Evolutionary conservation across 2,329 filamentous ascomycete species (phyloP), one percentile per base, ranked within the genome.

Genomic region (Hawksworthiomyces lignivorus): DNA sequence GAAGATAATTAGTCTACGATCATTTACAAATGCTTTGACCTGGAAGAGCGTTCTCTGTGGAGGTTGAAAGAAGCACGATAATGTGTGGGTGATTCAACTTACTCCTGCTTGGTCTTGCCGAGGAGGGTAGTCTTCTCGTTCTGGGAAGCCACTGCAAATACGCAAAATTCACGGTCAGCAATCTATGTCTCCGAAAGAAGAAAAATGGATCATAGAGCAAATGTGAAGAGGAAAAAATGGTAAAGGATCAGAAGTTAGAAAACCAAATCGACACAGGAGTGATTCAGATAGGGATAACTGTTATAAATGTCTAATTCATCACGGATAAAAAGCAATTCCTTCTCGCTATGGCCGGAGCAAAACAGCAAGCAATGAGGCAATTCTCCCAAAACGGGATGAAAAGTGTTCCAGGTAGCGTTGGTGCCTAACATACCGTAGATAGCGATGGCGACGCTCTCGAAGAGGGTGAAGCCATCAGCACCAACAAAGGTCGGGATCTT

Each of bases 31-130:
- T n/a, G 12, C 24, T 26, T 26, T 26, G 24, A 26, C 24, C 8
- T 8, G 28, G 35, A 5, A 15, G 6, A n/a, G 17, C 31, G 44
- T 46, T 42, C 42, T 31, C 17, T 19, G 12, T 11, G 7, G 18
- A 9, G 7, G 30, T 18, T 18, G 30, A 34, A 12, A n/a, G 34
- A n/a, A 21, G 26, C 15, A 11, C 5, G 17, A 24, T 4, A 24
- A 18, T 4, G 15, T 6, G 24, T 26, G 5, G 4, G 12, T 21
- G 26, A 7, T 9, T 5, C 12, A 45, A 63, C 74, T 64, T 72
- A 88, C 81, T 98, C 92, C 77, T 98, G 90, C 84, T 98, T 98
- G 73, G 89, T 98, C 84, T 97, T 97, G 63, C 92, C 92, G 58
- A 98, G 82, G 54, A 98, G 88, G 56, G 88, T 94, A 59, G 92